A percentile compares a stretch with the other conserved stretches of the same genome.
Evolutionary conservation across 2,329 filamentous ascomycete genomes (phyloP).

Genomic region (Aspergillus brunneoviolaceus): DNA sequence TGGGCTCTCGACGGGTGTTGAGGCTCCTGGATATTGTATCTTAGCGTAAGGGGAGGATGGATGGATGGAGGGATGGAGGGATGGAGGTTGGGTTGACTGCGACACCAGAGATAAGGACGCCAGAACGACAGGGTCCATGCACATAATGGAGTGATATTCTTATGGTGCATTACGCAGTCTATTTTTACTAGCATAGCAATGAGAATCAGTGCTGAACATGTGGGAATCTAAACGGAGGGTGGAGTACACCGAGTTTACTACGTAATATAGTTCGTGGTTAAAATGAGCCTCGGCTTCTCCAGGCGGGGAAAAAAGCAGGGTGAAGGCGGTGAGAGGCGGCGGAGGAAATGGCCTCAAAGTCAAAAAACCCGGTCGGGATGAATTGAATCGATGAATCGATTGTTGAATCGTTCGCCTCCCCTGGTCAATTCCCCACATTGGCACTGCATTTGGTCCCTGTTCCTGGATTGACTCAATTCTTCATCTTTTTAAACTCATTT

Average conservation of each 20-base stretch:
- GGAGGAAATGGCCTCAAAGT: background rate
- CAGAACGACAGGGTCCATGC: conserved; percentile 19
- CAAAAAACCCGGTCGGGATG: background rate
- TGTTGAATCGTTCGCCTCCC: background rate
- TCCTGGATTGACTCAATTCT: background rate
- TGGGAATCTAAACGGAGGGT: no score
- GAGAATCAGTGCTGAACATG: background rate
- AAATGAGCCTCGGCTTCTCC: background rate
- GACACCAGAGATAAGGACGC: conserved; percentile 19
- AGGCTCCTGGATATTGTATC: conserved; percentile 35
- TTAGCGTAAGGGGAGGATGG: conserved; percentile 30
- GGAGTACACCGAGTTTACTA: no score
- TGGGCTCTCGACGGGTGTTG: conserved; percentile 22
- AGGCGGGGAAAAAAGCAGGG: background rate
- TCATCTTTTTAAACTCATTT: background rate
- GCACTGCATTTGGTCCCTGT: background rate
- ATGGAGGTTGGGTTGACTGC: conserved; percentile 13
- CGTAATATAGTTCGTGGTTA: background rate
- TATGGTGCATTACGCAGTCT: conserved; percentile 15
- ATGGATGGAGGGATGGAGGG: no score
- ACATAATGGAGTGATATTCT: conserved; percentile 13
- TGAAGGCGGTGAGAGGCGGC: conserved; percentile 10
- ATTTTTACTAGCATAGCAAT: conserved; percentile 20
- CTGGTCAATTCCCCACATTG: background rate
- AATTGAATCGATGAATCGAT: background rate